These are phyloP conservation scores for Arthrobotrys sphaeroides DNA, from an alignment of 2,329 filamentous ascomycete species.

Conservation along the genomic window DNA sequence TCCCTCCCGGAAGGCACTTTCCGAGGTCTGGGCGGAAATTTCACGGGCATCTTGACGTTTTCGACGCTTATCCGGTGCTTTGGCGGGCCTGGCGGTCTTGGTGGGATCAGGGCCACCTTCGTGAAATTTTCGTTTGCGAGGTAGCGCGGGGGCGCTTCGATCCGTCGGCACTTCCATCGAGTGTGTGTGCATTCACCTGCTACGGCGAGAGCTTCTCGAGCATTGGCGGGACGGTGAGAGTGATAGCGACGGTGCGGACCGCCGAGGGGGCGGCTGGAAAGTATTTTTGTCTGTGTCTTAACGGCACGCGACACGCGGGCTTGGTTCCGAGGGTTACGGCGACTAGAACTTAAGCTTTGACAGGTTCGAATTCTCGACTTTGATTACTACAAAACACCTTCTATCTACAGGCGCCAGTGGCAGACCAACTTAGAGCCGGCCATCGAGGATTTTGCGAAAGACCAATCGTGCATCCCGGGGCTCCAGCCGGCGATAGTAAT, in stretches of 20 bases:
- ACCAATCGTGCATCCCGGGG: constrained; percentile 72
- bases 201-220: not conserved
- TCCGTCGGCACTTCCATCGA: not conserved
- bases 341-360: too few species aligned
- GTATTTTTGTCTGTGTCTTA: too few species aligned
- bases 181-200: not conserved
- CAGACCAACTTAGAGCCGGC: not conserved
- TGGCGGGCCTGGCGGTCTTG: not conserved
- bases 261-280: too few species aligned
- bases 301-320: too few species aligned
- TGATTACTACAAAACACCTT: too few species aligned
- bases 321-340: too few species aligned
- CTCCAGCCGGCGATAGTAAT: constrained; percentile 72
- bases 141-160: not conserved
- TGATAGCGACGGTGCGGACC: too few species aligned
- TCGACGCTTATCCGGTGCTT: constrained; percentile 59
- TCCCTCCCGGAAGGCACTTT: constrained; percentile 69
- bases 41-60: constrained; percentile 63
- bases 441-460: constrained; percentile 8
- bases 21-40: constrained; percentile 63
- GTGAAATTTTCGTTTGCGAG: constrained; percentile 29
- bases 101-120: not conserved
- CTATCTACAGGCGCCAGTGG: not conserved
- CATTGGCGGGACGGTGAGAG: too few species aligned
- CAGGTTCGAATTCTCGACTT: too few species aligned